Evolutionary conservation across 345 rosid species (phyloP), one percentile per base, ranked within the genome.

Genomic region (Balakata baccata): DNA sequence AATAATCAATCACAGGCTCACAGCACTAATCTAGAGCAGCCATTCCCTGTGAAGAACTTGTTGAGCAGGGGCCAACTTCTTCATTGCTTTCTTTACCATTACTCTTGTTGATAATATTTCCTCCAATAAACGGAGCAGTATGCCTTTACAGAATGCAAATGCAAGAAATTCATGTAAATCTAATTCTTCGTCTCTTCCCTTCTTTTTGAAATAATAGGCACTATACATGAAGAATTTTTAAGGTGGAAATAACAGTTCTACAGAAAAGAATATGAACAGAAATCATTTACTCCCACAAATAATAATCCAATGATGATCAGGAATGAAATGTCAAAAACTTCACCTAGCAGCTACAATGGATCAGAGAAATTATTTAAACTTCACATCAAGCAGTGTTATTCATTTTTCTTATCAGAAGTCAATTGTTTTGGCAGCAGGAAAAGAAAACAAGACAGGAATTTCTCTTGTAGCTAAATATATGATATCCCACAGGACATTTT

Each of bases 101-200:
- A 94, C 84, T 83, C 98, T 88, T 41, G 98, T 92, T 23, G 98
- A 89, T 76, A 92, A 80, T 84, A 94, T 92, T 89, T 94, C 98
- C 79, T 92, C 98, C 68, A 94, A 77, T 22, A 94, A 85, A 71
- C 89, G 92, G 78, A 98, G 97, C 54, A 94, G 80, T 71, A 92
- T 81, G 66, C 98, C 98, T 82, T 86, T 87, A 53, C 89, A 87
- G 52, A 84, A 98, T 94, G 84, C 20, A 52, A 29, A 66, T 49
- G 68, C 11, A 71, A 50, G 45, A 12, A 38, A 64, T 14, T 11
- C 23, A 60, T 20, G 20, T 58, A 20, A 22, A 4, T 49, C 22
- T 34, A 37, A 46, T 38, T 12, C 11, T 11, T 45, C 18, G 14
- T 60, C 51, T 51, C 45, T 9, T 47, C 10, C 9, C 29, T 58